Evolutionary conservation across 306 rosid species (phyloP), one percentile per base, ranked within the genome.

Genomic region (Luffa aegyptiaca): DNA sequence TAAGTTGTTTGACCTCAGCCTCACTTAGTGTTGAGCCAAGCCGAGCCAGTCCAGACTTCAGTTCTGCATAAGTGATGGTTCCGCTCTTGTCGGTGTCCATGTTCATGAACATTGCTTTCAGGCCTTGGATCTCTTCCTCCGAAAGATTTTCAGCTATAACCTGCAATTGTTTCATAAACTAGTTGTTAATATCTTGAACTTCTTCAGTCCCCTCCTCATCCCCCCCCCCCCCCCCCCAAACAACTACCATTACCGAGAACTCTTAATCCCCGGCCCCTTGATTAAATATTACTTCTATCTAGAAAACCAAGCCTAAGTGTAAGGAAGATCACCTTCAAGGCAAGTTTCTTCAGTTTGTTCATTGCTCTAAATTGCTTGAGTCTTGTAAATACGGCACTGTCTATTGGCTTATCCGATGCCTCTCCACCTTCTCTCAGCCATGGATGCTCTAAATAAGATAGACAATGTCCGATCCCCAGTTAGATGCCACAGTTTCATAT

Each of bases 321-420:
- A 45, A 45, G 45, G 49, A 36, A 42, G 11, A 36, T 77, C 39
- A 84, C 89, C 76, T 77, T 94, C 70, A 94, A 86, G 61, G 98
- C 98, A 66, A 93, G 96, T 85, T 92, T 89, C 87, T 93, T 93
- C 41, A 93, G 90, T 83, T 93, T 92, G 82, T 93, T 93, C 98
- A 93, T 93, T 36, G 93, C 96, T 86, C 96, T 89, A 83, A 93
- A 93, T 82, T 93, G 98, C 90, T 93, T 93, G 97, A 93, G 87
- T 88, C 98, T 87, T 20, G 98, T 89, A 57, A 92, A 94, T 58
- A 94, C 97, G 35, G 97, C 98, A 62, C 94, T 90, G 85, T 94
- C 98, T 45, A 92, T 94, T 53, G 97, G 96, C 83, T 87, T 92
- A 90, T 94, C 96, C 35, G 97, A 86, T 56, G 98, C 98, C 82